Conservation (phyloP, 2,329 filamentous ascomycete species). For the Sporothrix brunneoviolacea region DNA sequence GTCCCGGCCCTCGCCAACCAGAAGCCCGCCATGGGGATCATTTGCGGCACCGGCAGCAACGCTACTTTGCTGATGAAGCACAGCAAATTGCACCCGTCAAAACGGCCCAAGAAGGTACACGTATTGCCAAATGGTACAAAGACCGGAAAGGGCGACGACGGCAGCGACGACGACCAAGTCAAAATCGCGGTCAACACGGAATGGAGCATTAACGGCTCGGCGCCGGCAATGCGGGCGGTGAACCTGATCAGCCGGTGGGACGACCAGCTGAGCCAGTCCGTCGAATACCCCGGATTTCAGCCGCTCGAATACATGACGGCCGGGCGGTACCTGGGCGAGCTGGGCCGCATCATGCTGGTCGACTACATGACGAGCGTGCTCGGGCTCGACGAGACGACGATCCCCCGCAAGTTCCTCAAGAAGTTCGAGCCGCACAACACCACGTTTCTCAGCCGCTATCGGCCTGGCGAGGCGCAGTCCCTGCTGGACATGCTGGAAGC, state of each 20-base stretch:
- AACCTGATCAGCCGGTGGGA: constrained; percentile 68
- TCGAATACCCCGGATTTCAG: constrained; percentile 68
- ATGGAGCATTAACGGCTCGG: constrained; percentile 73
- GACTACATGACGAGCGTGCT: constrained; percentile 51
- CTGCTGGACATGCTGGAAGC: constrained; percentile 42
- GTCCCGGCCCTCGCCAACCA: constrained; percentile 54
- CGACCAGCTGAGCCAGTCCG: constrained; percentile 55
- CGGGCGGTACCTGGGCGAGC: constrained; percentile 69
- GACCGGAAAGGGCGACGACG: constrained; percentile 41
- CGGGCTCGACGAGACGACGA: constrained; percentile 31
- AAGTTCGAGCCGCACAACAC: constrained; percentile 59
- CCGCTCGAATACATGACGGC: constrained; percentile 81
- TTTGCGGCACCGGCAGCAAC: constrained; percentile 76
- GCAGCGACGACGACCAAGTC: constrained; percentile 37
- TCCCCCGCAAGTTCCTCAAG: constrained; percentile 50
- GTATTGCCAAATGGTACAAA: constrained; percentile 38
- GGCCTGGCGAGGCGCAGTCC: constrained; percentile 41
- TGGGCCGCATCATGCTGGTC: constrained; percentile 62
- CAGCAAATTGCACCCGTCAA: constrained; percentile 53
- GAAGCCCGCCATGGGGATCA: constrained; percentile 70
- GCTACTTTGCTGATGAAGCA: constrained; percentile 69
- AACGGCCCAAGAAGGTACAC: constrained; percentile 46
- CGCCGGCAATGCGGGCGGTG: constrained; percentile 56
- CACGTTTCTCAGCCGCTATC: constrained; percentile 64
- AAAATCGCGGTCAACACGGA: constrained; percentile 76